These are phyloP conservation scores for Priceomyces medius DNA, from an alignment of 805 yeast genomes.

Conservation along the genomic window DNA sequence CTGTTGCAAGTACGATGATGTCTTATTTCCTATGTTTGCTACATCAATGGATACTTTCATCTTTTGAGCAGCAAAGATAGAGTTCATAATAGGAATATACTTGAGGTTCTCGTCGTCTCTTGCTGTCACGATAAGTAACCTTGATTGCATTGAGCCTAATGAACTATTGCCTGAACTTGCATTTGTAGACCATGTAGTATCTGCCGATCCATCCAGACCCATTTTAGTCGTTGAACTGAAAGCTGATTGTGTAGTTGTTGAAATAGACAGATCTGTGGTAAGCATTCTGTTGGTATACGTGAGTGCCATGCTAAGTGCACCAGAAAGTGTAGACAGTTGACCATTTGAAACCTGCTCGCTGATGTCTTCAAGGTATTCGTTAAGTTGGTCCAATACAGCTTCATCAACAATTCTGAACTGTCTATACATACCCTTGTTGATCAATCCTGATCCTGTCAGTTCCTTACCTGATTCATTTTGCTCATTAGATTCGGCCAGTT, in stretches of 20 bases:
- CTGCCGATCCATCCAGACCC: constrained; percentile 12
- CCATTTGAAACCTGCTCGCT: constrained; percentile 21
- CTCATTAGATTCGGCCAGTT: constrained; percentile 2
- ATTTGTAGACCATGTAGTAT: constrained; percentile 7
- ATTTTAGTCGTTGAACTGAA: constrained; percentile 37
- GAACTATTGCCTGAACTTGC: constrained; percentile 15
- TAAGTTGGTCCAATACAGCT: constrained; percentile 59
- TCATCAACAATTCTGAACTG: constrained; percentile 82
- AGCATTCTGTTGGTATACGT: constrained; percentile 72
- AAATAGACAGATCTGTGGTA: constrained; percentile 46
- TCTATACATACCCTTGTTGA: constrained; percentile 71
- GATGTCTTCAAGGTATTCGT: constrained; percentile 24
- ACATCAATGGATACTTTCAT: constrained; percentile 87
- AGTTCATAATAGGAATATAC: constrained; percentile 91
- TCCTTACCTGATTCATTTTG: constrained; percentile 4
- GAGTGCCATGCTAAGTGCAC: constrained; percentile 80
- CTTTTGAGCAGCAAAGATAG: constrained; percentile 94
- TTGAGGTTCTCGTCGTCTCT: constrained; percentile 75
- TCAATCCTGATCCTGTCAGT: constrained; percentile 20
- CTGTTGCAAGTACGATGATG: constrained; percentile 86
- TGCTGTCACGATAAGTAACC: constrained; percentile 59
- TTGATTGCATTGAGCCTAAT: constrained; percentile 32
- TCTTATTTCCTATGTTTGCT: constrained; percentile 64
- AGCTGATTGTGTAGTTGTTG: constrained; percentile 45
- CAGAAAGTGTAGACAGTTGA: constrained; percentile 49